A percentile compares a stretch with the other conserved stretches of the same genome.
Evolutionary conservation across 129 eudicot genomes (phyloP).

Genomic region (Chrysanthemum lavandulifolium): DNA sequence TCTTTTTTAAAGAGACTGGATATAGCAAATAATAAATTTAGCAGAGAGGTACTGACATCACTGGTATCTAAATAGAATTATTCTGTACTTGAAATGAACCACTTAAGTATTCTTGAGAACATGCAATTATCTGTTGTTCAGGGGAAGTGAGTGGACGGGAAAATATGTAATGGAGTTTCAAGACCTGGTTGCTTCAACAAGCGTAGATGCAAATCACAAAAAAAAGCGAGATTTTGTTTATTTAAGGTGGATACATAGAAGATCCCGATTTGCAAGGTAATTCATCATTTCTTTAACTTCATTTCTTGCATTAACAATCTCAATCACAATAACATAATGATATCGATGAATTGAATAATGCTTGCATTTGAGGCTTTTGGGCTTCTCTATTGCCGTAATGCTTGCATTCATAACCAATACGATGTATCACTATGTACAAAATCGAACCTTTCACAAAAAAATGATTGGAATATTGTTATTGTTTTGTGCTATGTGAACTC

Average conservation of each 20-base stretch:
- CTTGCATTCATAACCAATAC: neutral
- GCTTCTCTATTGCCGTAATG: too few species aligned
- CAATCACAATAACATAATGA: too few species aligned
- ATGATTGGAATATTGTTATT: too few species aligned
- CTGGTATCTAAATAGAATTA: neutral
- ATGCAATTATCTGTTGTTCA: conserved; percentile 22
- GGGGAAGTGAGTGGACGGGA: conserved; percentile 94
- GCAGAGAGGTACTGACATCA: conserved; percentile 46
- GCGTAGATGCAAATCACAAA: conserved; percentile 23
- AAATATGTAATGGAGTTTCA: conserved; percentile 66
- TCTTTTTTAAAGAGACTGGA: conserved; percentile 31
- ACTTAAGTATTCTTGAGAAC: neutral
- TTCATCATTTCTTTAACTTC: too few species aligned
- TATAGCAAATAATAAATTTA: conserved; percentile 37
- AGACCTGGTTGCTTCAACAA: conserved; percentile 49
- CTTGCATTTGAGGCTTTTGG: too few species aligned
- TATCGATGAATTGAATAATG: too few species aligned
- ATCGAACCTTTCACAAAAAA: too few species aligned
- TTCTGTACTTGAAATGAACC: too few species aligned
- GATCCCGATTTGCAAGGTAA: too few species aligned
- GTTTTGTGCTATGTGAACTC: too few species aligned
- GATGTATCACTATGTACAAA: too few species aligned
- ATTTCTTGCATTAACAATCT: too few species aligned
- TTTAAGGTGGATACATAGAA: conserved; percentile 38
- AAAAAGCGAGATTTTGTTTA: conserved; percentile 86